Percentiles rank a stretch among this genome's conserved stretches.
Conservation (phyloP, 441 rosid species). For the Adansonia madagascariensis region DNA sequence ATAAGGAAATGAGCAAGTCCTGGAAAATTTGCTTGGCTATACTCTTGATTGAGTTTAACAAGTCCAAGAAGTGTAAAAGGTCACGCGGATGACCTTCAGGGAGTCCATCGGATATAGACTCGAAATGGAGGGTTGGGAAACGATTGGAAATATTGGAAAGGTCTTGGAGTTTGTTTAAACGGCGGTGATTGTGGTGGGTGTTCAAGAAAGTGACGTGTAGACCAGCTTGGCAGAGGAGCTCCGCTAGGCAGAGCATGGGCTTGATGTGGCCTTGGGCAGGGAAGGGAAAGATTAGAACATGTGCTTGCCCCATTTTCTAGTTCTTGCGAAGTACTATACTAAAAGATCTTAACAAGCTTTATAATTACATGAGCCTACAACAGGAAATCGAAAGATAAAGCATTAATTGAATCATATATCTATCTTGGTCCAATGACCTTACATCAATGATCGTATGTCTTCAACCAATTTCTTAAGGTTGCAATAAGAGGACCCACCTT, state of each 20-base stretch:
- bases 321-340: not conserved
- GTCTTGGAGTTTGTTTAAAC: slow-evolving; percentile 38
- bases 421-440: too few species aligned
- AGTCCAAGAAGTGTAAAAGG: not conserved
- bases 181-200: slow-evolving; percentile 36
- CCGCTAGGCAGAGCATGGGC: slow-evolving; percentile 41
- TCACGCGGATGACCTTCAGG: slow-evolving; percentile 35
- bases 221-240: slow-evolving; percentile 35
- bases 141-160: slow-evolving; percentile 14
- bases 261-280: slow-evolving; percentile 44
- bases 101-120: slow-evolving; percentile 40
- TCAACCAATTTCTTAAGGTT: slow-evolving; percentile 33
- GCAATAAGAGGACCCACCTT: slow-evolving; percentile 35
- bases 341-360: not conserved
- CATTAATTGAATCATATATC: too few species aligned
- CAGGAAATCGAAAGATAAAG: too few species aligned
- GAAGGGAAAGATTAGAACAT: slow-evolving; percentile 30
- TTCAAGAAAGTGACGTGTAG: slow-evolving; percentile 41
- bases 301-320: slow-evolving; percentile 28
- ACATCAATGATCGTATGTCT: not conserved
- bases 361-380: not conserved
- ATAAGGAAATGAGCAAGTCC: slow-evolving; percentile 15
- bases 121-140: slow-evolving; percentile 32
- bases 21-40: slow-evolving; percentile 20
- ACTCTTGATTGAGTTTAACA: slow-evolving; percentile 10